Percentiles rank a stretch among this genome's conserved stretches.
These are phyloP conservation scores for Sedum album DNA, from an alignment of 164 flowering plant genomes.

Conservation along the genomic window DNA sequence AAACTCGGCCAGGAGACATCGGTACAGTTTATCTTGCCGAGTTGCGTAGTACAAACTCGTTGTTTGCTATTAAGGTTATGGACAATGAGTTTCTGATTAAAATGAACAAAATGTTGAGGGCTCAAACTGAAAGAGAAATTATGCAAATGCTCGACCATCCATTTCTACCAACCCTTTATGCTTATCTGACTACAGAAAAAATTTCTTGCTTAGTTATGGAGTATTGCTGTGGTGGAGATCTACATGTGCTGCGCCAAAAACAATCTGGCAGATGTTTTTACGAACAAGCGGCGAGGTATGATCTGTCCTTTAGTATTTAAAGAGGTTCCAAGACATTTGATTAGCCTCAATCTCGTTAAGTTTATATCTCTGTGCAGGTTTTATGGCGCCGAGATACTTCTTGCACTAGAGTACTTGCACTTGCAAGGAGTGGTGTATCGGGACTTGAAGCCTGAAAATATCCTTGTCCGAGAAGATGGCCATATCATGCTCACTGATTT, in stretches of 20 bases:
- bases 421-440: constrained; percentile 94
- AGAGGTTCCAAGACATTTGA: neutral
- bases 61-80: constrained; percentile 83
- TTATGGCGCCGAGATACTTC: constrained; percentile 79
- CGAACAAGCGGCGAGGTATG: constrained; percentile 73
- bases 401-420: constrained; percentile 85
- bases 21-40: constrained; percentile 83
- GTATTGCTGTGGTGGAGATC: constrained; percentile 86
- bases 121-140: constrained; percentile 74
- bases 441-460: constrained; percentile 83
- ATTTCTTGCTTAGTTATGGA: constrained; percentile 82
- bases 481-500: constrained; percentile 92
- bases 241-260: constrained; percentile 76
- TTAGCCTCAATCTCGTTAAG: neutral
- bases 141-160: constrained; percentile 85
- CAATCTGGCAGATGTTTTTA: constrained; percentile 52
- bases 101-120: constrained; percentile 57
- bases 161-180: constrained; percentile 75
- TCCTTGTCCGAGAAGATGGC: constrained; percentile 83
- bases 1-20: constrained; percentile 89
- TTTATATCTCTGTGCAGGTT: constrained; percentile 41
- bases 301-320: too few relatives aligned
- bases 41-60: constrained; percentile 49
- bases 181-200: constrained; percentile 59
- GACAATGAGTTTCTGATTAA: constrained; percentile 57